Base-by-base conservation (phyloP, 2,329 filamentous ascomycete genomes). In the Fusarium compactum region DNA sequence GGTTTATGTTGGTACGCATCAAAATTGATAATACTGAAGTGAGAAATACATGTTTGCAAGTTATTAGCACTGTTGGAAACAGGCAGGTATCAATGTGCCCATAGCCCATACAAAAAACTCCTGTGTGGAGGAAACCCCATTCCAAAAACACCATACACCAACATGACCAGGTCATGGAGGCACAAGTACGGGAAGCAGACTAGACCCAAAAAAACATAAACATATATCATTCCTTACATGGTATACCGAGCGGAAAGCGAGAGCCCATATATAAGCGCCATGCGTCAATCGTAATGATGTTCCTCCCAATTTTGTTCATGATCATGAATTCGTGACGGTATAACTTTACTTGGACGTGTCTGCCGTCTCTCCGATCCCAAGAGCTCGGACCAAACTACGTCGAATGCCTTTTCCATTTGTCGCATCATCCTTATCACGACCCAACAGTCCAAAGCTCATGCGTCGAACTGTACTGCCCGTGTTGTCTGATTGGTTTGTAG, bases 371-470 rank as follows among this genome's bases (percentile, higher is more conserved):
- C 81, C 81, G 29, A 85, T 77, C 27, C 82, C 82, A 8, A 85
- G 76, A 5, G 83, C 84, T 69, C 79, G 80, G 63, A 85, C 83
- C 62, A 86, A 67, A 68, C 85, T 85, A 62, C 80, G 79, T 57
- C 84, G 77, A 44, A 86, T 81, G 3, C 80, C 80, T 67, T 83
- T 83, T 4, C 78, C 78, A 12, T 77, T 73, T 7, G 72, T 65
- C 22, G 77, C 73, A 24, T 80, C 79, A 16, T 79, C 77, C 48
- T 76, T 79, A 11, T 81, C 79, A n/a, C 83, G 78, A 6, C 82
- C 82, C 5, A 85, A 76, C 5, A 86, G 77, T 5, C 83, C 84
- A 45, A 86, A 81, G 62, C 85, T 86, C 79, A 86, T 78, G 46
- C 84, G 81, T 27, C 84, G 80, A 22, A 77, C 71, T 5, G 77